A percentile compares a stretch with the other conserved stretches of the same genome.
Evolutionary conservation across 352 stramenopile genomes (phyloP).

Genomic region (Globisporangium cylindrosporum): DNA sequence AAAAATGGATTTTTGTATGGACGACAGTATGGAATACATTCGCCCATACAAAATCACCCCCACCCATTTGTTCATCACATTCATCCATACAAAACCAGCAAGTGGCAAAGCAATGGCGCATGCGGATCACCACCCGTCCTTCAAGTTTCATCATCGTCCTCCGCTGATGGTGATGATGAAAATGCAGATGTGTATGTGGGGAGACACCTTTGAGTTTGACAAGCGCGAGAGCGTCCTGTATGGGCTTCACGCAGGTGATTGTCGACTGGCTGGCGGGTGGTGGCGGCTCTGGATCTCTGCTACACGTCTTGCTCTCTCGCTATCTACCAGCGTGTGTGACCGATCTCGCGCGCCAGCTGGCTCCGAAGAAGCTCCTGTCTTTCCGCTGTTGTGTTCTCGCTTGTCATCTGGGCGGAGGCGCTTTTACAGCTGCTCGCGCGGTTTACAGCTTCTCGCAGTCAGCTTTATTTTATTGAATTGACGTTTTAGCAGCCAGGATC

Average conservation of each 20-base stretch:
- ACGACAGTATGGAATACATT: too few relatives aligned
- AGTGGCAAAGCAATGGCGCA: not conserved
- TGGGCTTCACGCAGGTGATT: not conserved
- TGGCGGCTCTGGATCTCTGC: not conserved
- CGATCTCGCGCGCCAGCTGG: not conserved
- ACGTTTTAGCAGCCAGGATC: not conserved
- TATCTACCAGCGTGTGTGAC: not conserved
- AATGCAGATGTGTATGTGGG: not conserved
- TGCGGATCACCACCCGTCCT: slow-evolving; percentile 3
- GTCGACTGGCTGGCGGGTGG: not conserved
- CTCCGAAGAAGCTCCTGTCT: not conserved
- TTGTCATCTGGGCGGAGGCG: not conserved
- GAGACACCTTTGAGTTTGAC: not conserved
- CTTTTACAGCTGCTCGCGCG: not conserved
- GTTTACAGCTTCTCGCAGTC: not conserved
- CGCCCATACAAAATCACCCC: not conserved
- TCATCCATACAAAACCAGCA: not conserved
- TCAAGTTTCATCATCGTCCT: not conserved
- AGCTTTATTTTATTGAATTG: not conserved
- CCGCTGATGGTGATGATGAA: not conserved
- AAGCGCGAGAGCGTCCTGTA: not conserved
- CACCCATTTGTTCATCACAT: too few relatives aligned
- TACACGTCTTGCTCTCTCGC: not conserved
- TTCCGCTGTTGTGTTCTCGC: slow-evolving; percentile 6
- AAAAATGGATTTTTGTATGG: not conserved